Conservation (phyloP, 2,329 filamentous ascomycete species). For the Cercospora beticola region DNA sequence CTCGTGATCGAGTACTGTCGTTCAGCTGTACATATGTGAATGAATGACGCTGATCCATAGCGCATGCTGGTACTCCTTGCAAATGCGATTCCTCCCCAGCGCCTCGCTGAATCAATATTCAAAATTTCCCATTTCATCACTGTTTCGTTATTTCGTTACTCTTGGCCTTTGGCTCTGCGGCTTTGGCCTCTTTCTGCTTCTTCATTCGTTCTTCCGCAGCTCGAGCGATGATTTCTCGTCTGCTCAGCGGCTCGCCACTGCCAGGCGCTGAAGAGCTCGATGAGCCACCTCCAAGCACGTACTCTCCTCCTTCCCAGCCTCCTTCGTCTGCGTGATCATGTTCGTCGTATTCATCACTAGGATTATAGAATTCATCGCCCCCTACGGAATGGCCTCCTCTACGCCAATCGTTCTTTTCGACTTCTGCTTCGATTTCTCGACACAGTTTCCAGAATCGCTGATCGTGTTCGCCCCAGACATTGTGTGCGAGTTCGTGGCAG, state of each 20-base stretch:
- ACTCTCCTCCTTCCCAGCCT: slow-evolving; percentile 77
- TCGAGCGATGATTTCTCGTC: slow-evolving; percentile 72
- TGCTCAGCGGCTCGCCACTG: slow-evolving; percentile 53
- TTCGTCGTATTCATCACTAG: slow-evolving; percentile 38
- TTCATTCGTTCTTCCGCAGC: slow-evolving; percentile 68
- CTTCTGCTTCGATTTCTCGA: slow-evolving; percentile 82
- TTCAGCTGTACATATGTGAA: not conserved
- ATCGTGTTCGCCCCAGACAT: slow-evolving; percentile 82
- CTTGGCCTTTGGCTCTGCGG: slow-evolving; percentile 18
- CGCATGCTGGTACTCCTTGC: not conserved
- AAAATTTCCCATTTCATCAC: not conserved
- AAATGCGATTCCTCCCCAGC: not conserved
- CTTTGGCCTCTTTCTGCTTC: slow-evolving; percentile 50
- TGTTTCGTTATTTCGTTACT: not conserved
- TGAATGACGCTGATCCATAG: not conserved
- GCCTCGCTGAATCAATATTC: not conserved
- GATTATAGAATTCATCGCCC: slow-evolving; percentile 59
- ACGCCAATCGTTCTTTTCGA: slow-evolving; percentile 76
- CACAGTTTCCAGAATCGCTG: slow-evolving; percentile 86
- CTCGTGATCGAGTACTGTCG: not conserved
- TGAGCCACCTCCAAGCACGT: slow-evolving; percentile 52
- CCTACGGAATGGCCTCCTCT: slow-evolving; percentile 65
- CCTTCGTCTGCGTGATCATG: slow-evolving; percentile 62
- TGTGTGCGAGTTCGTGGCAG: slow-evolving; percentile 93
- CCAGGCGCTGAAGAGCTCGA: slow-evolving; percentile 13